phyloP scores from a whole-genome alignment of 169 alveolate genomes.

The Cryptosporidium bovis region DNA sequence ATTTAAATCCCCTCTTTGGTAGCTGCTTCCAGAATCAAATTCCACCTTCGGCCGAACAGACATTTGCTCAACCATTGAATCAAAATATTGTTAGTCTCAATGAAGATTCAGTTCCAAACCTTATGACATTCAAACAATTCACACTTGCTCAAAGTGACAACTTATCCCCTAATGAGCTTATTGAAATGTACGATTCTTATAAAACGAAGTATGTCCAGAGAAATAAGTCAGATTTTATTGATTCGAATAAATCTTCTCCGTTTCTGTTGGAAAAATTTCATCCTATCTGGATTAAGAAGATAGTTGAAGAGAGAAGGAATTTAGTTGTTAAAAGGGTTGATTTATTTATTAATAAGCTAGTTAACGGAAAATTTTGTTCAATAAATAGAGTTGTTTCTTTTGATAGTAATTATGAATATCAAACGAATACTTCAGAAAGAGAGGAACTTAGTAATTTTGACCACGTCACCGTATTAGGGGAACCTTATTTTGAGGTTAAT shows the following conservation, averaged over 20 bases:
- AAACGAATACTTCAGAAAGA: neutral
- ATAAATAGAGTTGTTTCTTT: slow-evolving; percentile 4
- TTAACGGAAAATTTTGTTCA: slow-evolving; percentile 16
- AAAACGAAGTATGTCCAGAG: slow-evolving; percentile 45
- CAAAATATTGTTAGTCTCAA: neutral
- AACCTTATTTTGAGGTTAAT: slow-evolving; percentile 26
- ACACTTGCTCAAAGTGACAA: slow-evolving; percentile 42
- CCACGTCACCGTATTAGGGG: neutral
- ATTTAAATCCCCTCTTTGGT: slow-evolving; percentile 18
- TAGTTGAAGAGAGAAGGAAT: slow-evolving; percentile 23
- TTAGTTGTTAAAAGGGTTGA: slow-evolving; percentile 21
- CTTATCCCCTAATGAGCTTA: slow-evolving; percentile 55
- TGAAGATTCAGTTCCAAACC: neutral
- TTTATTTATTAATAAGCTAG: slow-evolving; percentile 16
- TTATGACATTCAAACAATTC: slow-evolving; percentile 65
- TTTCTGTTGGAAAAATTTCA: slow-evolving; percentile 59
- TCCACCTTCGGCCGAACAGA: neutral
- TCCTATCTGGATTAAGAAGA: slow-evolving; percentile 57
- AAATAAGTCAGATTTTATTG: slow-evolving; percentile 35
- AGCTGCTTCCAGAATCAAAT: slow-evolving; percentile 5
- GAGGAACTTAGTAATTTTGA: neutral
- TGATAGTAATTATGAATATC: neutral
- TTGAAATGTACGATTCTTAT: slow-evolving; percentile 65
- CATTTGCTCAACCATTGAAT: neutral
- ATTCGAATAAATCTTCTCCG: slow-evolving; percentile 30